Evolutionary conservation across 495 filamentous ascomycete genomes (phyloP), one percentile per base, ranked within the genome.

Genomic region (Penicillium subrubescens): DNA sequence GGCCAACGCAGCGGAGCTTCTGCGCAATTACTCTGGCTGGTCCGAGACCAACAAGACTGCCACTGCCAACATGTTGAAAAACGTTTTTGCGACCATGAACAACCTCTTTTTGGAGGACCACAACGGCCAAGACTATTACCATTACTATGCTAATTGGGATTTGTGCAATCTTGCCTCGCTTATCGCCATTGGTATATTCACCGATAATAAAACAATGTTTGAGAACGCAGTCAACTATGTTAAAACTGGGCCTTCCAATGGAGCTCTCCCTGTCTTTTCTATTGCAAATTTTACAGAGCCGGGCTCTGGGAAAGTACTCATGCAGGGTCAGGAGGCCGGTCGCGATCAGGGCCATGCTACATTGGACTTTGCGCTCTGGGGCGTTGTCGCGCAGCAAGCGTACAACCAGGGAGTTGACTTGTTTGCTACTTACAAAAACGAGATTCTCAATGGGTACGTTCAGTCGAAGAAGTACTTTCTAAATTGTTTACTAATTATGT

Each of bases 81-180:
- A 69, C 23, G 67, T 79, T 3, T 82, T 82, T 59, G 71, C 69
- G 44, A 65, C 75, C 1, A 68, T 78, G 67, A 81, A 77, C 51
- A 67, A 64, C 14, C 48, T 70, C 23, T 81, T 77, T 55, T 50
- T 78, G 3, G 52, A 66, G 10, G 61, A 71, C 19, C 76, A 82
- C 50, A 76, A 77, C 51, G 70, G 62, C 8, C 56, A 60, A 12
- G 57, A 41, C 8, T 68, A 73, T 27, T 67, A 77, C 51, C 77
- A 80, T 48, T 81, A 77, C 66, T 82, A 70, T 62, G 79, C 79
- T 12, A 83, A 83, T 54, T 83, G 81, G 79, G 81, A 83, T 51
- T 67, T 78, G 25, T 79, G 75, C 61, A 82, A 83, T 48, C 70
- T 81, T 10, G 77, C 77, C 19, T 73, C 69, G 0, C 67, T 75